These are phyloP conservation scores for Dioscorea cayenensis DNA, from an alignment of 116 monocot species.

Conservation along the genomic window DNA sequence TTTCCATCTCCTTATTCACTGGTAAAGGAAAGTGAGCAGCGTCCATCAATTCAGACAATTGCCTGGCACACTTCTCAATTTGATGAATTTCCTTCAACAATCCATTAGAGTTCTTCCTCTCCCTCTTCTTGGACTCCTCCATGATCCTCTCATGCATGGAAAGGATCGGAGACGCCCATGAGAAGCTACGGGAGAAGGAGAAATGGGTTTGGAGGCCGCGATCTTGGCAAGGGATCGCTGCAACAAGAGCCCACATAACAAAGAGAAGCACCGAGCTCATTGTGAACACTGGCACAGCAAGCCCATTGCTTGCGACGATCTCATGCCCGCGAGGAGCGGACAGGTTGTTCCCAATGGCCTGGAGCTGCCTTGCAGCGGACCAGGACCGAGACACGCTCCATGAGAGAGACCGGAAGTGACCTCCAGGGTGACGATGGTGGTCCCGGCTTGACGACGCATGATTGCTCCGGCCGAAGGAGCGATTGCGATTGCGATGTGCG, in stretches of 20 bases:
- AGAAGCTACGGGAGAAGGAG: slow-evolving; percentile 37
- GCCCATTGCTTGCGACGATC: slow-evolving; percentile 32
- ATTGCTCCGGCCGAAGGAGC: slow-evolving; percentile 6
- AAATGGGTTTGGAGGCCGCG: slow-evolving; percentile 52
- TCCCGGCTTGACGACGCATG: background rate
- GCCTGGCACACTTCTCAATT: slow-evolving; percentile 13
- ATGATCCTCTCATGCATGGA: slow-evolving; percentile 45
- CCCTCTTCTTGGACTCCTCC: slow-evolving; percentile 64
- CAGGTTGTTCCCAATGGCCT: slow-evolving; percentile 47
- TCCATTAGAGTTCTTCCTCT: slow-evolving; percentile 37
- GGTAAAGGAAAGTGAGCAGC: slow-evolving; percentile 14
- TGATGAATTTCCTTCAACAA: slow-evolving; percentile 57
- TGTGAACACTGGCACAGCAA: slow-evolving; percentile 41
- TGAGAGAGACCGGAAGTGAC: slow-evolving; percentile 48
- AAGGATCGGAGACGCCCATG: slow-evolving; percentile 38
- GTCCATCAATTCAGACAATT: slow-evolving; percentile 22
- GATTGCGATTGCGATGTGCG: slow-evolving; percentile 22
- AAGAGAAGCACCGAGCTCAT: slow-evolving; percentile 66
- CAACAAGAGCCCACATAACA: slow-evolving; percentile 67
- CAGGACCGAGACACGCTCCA: slow-evolving; percentile 64
- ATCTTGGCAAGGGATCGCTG: slow-evolving; percentile 83
- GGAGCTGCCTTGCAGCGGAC: slow-evolving; percentile 61
- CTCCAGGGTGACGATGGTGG: background rate
- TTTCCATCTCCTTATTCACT: slow-evolving; percentile 22
- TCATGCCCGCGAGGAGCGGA: slow-evolving; percentile 42